Evolutionary conservation across 2,329 filamentous ascomycete genomes (phyloP).

Genomic region (Saccharata proteae): DNA sequence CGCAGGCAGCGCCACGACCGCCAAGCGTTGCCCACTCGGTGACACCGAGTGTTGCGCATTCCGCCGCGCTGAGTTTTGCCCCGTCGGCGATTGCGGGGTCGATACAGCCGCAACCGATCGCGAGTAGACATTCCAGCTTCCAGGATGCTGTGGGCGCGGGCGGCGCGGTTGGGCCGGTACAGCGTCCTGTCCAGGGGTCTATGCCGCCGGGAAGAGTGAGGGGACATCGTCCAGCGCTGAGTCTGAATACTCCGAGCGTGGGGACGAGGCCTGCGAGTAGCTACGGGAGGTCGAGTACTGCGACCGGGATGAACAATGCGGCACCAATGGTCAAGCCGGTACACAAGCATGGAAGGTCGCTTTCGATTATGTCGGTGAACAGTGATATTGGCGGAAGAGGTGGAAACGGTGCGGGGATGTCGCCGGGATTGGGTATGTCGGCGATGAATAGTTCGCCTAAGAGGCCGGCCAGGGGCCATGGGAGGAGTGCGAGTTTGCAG

Average conservation of each 20-base stretch:
- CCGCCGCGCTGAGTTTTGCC: constrained; percentile 3
- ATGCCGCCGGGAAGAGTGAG: constrained; percentile 16
- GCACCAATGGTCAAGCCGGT: constrained; percentile 14
- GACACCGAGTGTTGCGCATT: constrained; percentile 12
- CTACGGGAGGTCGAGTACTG: too few species aligned
- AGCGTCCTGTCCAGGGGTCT: constrained; percentile 20
- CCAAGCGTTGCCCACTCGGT: constrained; percentile 13
- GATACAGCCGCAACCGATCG: too few species aligned
- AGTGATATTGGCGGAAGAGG: constrained; percentile 5
- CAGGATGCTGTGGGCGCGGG: constrained; percentile 5
- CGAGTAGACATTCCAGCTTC: constrained; percentile 16
- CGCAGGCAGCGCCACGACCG: constrained; percentile 12
- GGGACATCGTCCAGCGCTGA: constrained; percentile 59
- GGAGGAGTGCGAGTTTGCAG: constrained; percentile 70
- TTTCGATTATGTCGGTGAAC: constrained; percentile 36
- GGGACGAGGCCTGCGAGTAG: constrained; percentile 2
- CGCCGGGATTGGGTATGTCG: constrained; percentile 1
- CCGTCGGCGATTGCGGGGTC: too few species aligned
- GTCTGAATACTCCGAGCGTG: constrained; percentile 34
- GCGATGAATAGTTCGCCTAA: constrained; percentile 12
- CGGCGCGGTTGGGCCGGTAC: constrained; percentile 5
- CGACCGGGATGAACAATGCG: constrained; percentile 6
- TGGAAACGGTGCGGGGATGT: constrained; percentile 1
- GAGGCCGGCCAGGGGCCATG: constrained; percentile 53
- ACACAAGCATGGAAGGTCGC: constrained; percentile 30